Base-by-base conservation (phyloP, 108 stramenopile species). In the Discostella stelligeroides region DNA sequence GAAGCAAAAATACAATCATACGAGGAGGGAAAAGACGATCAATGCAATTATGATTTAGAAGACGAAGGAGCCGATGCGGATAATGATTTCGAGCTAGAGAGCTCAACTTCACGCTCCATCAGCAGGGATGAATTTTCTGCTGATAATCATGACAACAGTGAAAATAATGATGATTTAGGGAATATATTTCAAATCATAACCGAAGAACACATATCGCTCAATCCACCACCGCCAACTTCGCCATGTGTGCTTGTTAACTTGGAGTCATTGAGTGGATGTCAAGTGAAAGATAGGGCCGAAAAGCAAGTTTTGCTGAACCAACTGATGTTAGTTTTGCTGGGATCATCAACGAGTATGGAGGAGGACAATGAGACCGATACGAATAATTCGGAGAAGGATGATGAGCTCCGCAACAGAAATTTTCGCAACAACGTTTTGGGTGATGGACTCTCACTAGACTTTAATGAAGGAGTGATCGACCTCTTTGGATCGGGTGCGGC, bases 401-500 rank as follows among this genome's bases (percentile, higher is more conserved):
- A n/a, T 21, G 11, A 29, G n/a, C n/a, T n/a, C n/a, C n/a, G n/a
- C n/a, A n/a, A n/a, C n/a, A n/a, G n/a, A n/a, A n/a, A n/a, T n/a
- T n/a, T n/a, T n/a, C n/a, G n/a, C n/a, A n/a, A n/a, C n/a, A n/a
- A n/a, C n/a, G n/a, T n/a, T n/a, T n/a, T 56, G 29, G 66, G 45
- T 24, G 64, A 78, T 59, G 65, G 63, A 24, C 17, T 71, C 20
- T 76, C 75, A 15, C 66, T 72, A 24, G 48, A 83, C 18, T 83
- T 80, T 41, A 69, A 71, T 42, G 48, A 40, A 42, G 51, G 80
- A 57, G 60, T 70, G 12, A 60, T 47, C 51, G 81, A 84, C 55
- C 57, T 81, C 9, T 84, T 84, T 75, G 84, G 82, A 56, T 70
- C 75, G 7, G 75, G 80, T 30, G 76, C 79, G 34, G 84, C 74